Conservation (phyloP, 768 basidiomycete species). For the Tulasnella sp. region DNA sequence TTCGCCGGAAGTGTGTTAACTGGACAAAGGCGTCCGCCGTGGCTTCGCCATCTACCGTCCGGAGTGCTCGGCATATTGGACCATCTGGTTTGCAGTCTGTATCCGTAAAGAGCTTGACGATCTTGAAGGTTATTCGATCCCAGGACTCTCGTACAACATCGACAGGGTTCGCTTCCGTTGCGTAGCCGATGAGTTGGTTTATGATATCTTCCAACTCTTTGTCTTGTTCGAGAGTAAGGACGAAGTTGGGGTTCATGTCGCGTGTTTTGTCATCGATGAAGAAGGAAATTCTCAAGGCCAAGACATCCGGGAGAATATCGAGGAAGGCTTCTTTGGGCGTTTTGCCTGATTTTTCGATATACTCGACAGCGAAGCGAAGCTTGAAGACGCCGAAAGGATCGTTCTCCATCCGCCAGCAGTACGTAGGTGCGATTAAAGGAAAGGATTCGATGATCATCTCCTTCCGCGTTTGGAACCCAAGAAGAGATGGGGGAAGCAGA, state of each 20-base stretch:
- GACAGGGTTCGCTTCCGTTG: conserved; percentile 15
- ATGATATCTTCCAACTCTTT: background rate
- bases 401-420: background rate
- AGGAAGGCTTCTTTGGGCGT: conserved; percentile 14
- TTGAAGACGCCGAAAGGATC: conserved; percentile 20
- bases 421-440: conserved; percentile 30
- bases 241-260: background rate
- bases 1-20: conserved; percentile 57
- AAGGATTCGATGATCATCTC: conserved; percentile 62
- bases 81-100: conserved; percentile 63
- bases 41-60: conserved; percentile 46
- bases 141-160: conserved; percentile 48
- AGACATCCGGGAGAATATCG: conserved; percentile 60
- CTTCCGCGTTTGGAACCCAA: conserved; percentile 73
- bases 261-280: conserved; percentile 47
- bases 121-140: conserved; percentile 61
- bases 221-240: conserved; percentile 6
- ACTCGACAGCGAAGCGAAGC: conserved; percentile 22
- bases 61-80: conserved; percentile 54
- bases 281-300: conserved; percentile 62
- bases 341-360: conserved; percentile 25
- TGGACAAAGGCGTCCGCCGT: conserved; percentile 53
- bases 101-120: conserved; percentile 68
- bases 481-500: conserved; percentile 69
- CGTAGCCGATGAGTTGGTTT: background rate